phyloP scores from a whole-genome alignment of 306 rosid species.

The Medicago arabica region DNA sequence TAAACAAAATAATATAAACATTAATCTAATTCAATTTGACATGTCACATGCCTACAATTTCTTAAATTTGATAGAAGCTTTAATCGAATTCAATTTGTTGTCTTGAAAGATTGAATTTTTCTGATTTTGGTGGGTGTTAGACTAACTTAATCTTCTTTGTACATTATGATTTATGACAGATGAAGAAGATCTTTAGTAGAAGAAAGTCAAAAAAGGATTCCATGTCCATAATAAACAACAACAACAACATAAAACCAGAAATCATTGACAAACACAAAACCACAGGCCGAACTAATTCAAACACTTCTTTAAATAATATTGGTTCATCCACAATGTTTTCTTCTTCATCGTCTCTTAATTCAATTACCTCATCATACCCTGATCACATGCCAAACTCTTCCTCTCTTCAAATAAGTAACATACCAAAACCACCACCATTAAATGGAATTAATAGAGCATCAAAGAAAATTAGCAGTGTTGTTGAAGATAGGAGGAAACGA shows the following conservation, averaged over 20 bases:
- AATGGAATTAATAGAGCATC: neutral
- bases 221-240: neutral
- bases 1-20: too few relatives aligned
- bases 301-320: neutral
- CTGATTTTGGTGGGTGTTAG: neutral
- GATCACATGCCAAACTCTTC: neutral
- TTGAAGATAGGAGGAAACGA: conserved; percentile 12
- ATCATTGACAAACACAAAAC: neutral
- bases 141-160: neutral
- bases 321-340: neutral
- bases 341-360: neutral
- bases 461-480: neutral
- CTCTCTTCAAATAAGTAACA: neutral
- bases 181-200: conserved; percentile 22
- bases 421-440: neutral
- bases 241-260: neutral
- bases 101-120: neutral
- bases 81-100: too few relatives aligned
- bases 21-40: too few relatives aligned
- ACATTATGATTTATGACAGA: neutral
- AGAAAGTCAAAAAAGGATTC: neutral
- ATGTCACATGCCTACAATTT: too few relatives aligned
- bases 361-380: neutral
- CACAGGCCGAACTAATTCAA: neutral
- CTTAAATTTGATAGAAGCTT: neutral